Percentiles rank a stretch among this genome's conserved stretches.
Conservation (phyloP, 257 asterid species). For the Salvia hispanica region DNA sequence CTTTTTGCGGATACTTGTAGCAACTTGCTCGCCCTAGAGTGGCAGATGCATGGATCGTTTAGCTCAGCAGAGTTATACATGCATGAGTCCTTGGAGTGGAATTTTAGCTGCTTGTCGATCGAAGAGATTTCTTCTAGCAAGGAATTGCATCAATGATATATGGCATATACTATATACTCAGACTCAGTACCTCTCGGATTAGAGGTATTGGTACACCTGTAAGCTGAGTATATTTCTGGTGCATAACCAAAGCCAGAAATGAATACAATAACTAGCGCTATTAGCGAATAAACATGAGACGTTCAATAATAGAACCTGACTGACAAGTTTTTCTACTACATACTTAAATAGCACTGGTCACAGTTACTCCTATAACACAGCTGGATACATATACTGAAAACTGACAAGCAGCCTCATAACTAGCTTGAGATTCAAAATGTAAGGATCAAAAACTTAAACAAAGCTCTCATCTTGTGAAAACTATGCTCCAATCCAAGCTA, state of each 20-base stretch:
- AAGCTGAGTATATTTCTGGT: not conserved
- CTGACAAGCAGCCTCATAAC: constrained; percentile 18
- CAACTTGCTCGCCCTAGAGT: too few species aligned
- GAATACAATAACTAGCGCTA: constrained; percentile 8
- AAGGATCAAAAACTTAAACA: constrained; percentile 25
- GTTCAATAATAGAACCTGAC: constrained; percentile 25
- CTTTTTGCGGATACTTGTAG: too few species aligned
- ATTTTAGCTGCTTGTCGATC: too few species aligned
- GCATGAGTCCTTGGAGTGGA: too few species aligned
- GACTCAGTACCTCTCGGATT: too few species aligned
- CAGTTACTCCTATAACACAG: constrained; percentile 31
- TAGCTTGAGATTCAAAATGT: constrained; percentile 31
- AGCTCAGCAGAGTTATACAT: too few species aligned
- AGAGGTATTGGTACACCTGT: too few species aligned
- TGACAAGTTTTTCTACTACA: constrained; percentile 31
- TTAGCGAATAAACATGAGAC: constrained; percentile 11
- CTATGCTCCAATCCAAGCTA: constrained; percentile 31
- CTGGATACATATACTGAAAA: constrained; percentile 16
- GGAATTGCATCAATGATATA: too few species aligned
- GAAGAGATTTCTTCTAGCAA: too few species aligned
- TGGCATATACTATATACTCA: too few species aligned
- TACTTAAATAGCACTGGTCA: constrained; percentile 34
- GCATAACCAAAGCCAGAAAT: not conserved
- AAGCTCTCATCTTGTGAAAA: constrained; percentile 31
- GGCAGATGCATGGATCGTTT: too few species aligned